Base-by-base conservation (phyloP, 176 grass and related monocot species). In the Triticum urartu region DNA sequence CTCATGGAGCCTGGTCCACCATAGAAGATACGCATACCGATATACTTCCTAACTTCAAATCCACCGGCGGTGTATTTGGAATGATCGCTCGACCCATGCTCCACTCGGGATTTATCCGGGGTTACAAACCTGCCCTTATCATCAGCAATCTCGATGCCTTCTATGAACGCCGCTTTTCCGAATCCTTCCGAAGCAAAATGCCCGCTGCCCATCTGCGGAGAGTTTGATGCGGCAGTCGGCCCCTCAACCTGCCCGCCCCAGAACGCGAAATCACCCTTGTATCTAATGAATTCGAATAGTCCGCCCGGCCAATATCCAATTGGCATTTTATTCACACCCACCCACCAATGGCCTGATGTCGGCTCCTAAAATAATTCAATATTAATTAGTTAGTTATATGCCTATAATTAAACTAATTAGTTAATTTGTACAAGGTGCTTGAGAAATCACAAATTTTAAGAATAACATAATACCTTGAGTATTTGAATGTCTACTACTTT, bases 141-240 rank as follows among this genome's bases (percentile, higher is more conserved):
- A 11, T 84, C n/a, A 0, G 68, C 28, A 12, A 88, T 64, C 3
- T 25, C 13, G 3, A 79, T 17, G 3, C 45, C 6, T 20, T 3
- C 40, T 0, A 81, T 48, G 74, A 42, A 88, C 11, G 80, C 89
- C 5, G 66, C 80, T 26, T 24, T 91, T 59, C 5, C 5, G 2
- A 17, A 87, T 12, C 85, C 73, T 79, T 91, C 80, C 0, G 20
- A 72, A 0, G 89, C 84, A n/a, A 84, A 91, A 64, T 74, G 85
- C 0, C 89, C 89, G 13, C 85, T 87, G 1, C 88, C 88, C 85
- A 91, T 87, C 1, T 3, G 30, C 13, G 24, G 79, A 32, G 62
- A 52, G 0, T 75, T 15, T 6, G 43, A 34, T 7, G 36, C 45
- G 4, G 42, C 59, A 0, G 60, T 56, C 9, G 72, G 73, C 0